These are phyloP conservation scores for Debaryomycetaceae sp. DNA, from an alignment of 1,139 yeast species.

Conservation along the genomic window DNA sequence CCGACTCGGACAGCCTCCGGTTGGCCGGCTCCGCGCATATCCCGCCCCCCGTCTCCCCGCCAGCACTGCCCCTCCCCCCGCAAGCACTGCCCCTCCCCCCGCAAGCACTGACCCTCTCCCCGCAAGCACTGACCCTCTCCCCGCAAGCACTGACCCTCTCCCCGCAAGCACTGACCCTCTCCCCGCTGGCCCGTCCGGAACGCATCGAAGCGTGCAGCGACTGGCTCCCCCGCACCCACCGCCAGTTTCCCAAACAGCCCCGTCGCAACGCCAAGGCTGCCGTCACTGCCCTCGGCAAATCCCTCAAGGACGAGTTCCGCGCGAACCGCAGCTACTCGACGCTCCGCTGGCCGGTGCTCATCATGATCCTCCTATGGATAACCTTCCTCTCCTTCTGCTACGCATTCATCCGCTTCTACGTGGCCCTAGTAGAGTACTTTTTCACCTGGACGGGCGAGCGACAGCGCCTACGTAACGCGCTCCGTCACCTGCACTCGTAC, in stretches of 20 bases:
- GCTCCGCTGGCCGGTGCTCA: slow-evolving; percentile 56
- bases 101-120: too few species aligned
- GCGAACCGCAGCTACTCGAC: slow-evolving; percentile 40
- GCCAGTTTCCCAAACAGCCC: slow-evolving; percentile 3
- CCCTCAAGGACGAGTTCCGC: slow-evolving; percentile 27
- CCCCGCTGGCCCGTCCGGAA: slow-evolving; percentile 9
- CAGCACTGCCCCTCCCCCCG: too few species aligned
- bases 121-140: too few species aligned
- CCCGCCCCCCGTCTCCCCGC: too few species aligned
- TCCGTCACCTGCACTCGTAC: slow-evolving; percentile 41
- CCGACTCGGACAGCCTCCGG: too few species aligned
- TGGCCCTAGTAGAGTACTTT: slow-evolving; percentile 51
- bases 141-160: too few species aligned
- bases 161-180: too few species aligned
- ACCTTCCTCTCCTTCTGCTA: slow-evolving; percentile 38
- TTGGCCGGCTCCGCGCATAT: too few species aligned
- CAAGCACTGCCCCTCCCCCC: too few species aligned
- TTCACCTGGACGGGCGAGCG: slow-evolving; percentile 54
- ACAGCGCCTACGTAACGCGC: slow-evolving; percentile 33
- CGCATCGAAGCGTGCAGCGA: slow-evolving; percentile 51
- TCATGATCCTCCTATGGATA: slow-evolving; percentile 46
- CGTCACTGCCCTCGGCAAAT: slow-evolving; percentile 1
- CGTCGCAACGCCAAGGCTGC: slow-evolving; percentile 2
- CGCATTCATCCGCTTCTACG: slow-evolving; percentile 45
- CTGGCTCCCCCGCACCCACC: slow-evolving; percentile 50